These are phyloP conservation scores for Tylopilus felleus DNA, from an alignment of 768 basidiomycete species.

Conservation along the genomic window DNA sequence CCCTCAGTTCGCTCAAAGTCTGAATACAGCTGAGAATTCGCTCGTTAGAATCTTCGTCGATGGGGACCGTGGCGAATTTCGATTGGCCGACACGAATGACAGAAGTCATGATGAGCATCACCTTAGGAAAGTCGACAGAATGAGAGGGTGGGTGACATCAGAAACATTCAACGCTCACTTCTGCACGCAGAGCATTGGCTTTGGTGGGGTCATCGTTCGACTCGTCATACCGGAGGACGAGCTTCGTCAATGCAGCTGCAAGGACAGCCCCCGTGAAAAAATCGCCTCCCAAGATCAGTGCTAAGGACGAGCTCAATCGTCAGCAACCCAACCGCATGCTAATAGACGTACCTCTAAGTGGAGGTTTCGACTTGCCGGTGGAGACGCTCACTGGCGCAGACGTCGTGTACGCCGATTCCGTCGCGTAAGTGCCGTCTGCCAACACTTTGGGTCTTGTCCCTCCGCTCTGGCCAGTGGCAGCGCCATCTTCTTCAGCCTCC, in stretches of 20 bases:
- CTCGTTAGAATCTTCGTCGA: conserved; percentile 97
- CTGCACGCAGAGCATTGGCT: conserved; percentile 77
- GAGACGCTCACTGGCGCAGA: conserved; percentile 63
- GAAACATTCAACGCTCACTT: conserved; percentile 43
- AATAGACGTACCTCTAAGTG: conserved; percentile 62
- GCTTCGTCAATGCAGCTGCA: conserved; percentile 86
- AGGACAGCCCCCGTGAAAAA: conserved; percentile 95
- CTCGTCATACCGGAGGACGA: conserved; percentile 72
- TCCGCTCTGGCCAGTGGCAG: conserved; percentile 35
- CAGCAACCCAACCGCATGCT: neutral
- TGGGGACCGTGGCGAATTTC: conserved; percentile 89
- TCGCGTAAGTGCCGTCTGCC: conserved; percentile 97
- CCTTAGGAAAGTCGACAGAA: conserved; percentile 38
- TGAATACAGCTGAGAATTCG: conserved; percentile 95
- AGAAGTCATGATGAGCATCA: conserved; percentile 98
- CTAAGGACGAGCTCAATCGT: conserved; percentile 33
- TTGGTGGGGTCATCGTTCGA: conserved; percentile 48
- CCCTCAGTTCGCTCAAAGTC: conserved; percentile 78
- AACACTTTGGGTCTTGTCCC: conserved; percentile 71
- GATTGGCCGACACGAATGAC: conserved; percentile 96
- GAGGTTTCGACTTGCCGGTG: conserved; percentile 88
- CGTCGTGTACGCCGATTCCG: conserved; percentile 85
- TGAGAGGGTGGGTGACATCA: neutral
- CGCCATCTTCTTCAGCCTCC: conserved; percentile 42
- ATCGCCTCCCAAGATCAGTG: conserved; percentile 89